Conservation (phyloP, 345 rosid genomes). For the Aegle marmelos region DNA sequence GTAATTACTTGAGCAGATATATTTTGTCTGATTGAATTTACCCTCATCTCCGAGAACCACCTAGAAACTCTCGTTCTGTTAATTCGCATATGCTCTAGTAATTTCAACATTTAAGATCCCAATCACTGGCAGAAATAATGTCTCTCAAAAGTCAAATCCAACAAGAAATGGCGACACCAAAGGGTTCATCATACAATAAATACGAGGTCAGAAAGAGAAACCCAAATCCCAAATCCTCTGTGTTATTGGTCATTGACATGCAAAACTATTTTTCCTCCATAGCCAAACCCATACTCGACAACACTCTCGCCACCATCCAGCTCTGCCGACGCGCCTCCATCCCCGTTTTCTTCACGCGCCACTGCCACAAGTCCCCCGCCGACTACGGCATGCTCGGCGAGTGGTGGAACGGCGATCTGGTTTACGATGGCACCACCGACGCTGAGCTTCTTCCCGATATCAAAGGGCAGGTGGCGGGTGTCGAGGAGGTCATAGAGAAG, state of each 20-base stretch:
- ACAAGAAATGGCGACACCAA: background rate
- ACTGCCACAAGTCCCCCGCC: conserved; percentile 49
- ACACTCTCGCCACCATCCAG: conserved; percentile 46
- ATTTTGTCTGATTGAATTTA: too few species aligned
- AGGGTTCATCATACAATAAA: conserved; percentile 27
- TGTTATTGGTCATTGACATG: conserved; percentile 65
- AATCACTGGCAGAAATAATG: background rate
- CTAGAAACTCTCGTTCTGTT: too few species aligned
- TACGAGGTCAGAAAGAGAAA: conserved; percentile 53
- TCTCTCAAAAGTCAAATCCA: background rate
- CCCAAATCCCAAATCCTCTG: conserved; percentile 48
- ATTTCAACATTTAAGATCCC: background rate
- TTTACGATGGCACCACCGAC: conserved; percentile 58
- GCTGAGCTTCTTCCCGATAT: conserved; percentile 55
- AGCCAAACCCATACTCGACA: conserved; percentile 53
- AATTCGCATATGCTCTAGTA: too few species aligned
- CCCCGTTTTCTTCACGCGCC: conserved; percentile 84
- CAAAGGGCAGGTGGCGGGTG: conserved; percentile 7
- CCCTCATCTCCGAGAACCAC: too few species aligned
- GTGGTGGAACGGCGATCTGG: conserved; percentile 65
- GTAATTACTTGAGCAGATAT: too few species aligned
- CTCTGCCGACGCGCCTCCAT: conserved; percentile 61
- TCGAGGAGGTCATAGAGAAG: conserved; percentile 58
- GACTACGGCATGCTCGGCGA: conserved; percentile 59
- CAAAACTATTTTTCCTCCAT: conserved; percentile 63